A percentile compares a stretch with the other conserved stretches of the same genome.
These are phyloP conservation scores for Herpetospermum pedunculosum DNA, from an alignment of 306 rosid genomes.

Conservation along the genomic window DNA sequence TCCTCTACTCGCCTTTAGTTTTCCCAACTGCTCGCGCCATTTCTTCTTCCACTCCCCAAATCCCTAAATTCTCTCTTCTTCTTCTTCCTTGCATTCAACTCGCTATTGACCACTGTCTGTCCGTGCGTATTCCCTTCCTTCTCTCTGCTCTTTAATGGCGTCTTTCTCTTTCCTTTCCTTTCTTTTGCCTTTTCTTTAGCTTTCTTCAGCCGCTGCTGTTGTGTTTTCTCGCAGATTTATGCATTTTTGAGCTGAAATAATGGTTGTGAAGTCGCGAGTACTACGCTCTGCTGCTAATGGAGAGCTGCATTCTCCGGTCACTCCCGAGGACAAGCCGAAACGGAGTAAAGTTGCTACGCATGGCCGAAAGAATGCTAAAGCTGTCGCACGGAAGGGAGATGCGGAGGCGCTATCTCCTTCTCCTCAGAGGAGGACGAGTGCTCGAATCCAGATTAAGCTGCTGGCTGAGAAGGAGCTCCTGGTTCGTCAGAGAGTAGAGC, in stretches of 20 bases:
- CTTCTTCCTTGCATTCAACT: neutral
- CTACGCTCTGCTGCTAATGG: neutral
- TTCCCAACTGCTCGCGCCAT: slow-evolving; percentile 4
- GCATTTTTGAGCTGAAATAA: neutral
- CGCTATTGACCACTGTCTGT: neutral
- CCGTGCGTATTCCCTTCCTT: neutral
- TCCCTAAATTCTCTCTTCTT: neutral
- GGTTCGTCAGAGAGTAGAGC: slow-evolving; percentile 14
- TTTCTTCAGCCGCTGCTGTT: neutral
- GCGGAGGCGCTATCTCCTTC: neutral
- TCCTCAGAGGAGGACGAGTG: slow-evolving; percentile 6
- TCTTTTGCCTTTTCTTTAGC: neutral
- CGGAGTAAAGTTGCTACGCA: neutral
- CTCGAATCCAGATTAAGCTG: slow-evolving; percentile 3
- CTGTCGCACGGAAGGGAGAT: neutral
- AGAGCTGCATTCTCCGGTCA: slow-evolving; percentile 4
- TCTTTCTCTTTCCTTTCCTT: neutral
- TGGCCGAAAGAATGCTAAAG: slow-evolving; percentile 5
- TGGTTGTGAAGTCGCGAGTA: neutral
- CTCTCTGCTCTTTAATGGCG: neutral
- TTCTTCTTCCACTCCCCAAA: neutral
- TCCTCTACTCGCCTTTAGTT: neutral
- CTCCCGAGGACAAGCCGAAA: slow-evolving; percentile 1
- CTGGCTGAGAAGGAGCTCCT: slow-evolving; percentile 9
- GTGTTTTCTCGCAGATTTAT: neutral